Conservation (phyloP, 352 stramenopile genomes). For the Discostella stelligera region DNA sequence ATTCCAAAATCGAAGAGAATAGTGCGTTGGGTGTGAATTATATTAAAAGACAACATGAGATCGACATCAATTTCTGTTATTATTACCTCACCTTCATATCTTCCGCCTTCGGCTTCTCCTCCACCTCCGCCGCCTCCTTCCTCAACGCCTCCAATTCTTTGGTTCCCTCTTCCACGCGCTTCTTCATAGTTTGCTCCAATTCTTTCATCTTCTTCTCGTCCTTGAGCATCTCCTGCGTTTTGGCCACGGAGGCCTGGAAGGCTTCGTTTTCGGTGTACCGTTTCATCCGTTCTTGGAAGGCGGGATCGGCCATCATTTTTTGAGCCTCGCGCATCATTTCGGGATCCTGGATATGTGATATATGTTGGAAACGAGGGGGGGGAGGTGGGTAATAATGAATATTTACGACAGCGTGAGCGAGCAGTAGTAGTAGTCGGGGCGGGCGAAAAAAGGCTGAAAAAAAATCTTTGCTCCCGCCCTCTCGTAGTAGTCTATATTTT, state of each 20-base stretch:
- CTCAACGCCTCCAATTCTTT: conserved; percentile 64
- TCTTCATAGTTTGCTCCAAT: conserved; percentile 69
- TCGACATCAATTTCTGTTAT: neutral
- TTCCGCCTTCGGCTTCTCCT: conserved; percentile 32
- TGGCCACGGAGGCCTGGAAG: conserved; percentile 67
- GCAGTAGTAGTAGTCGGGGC: too few species aligned
- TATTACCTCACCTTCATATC: conserved; percentile 21
- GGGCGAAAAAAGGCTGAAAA: too few species aligned
- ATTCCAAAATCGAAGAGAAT: neutral
- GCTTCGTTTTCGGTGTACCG: conserved; percentile 61
- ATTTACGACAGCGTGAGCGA: too few species aligned
- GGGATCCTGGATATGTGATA: conserved; percentile 74
- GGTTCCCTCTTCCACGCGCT: conserved; percentile 58
- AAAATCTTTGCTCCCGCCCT: too few species aligned
- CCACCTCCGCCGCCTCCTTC: conserved; percentile 35
- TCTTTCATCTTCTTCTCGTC: conserved; percentile 75
- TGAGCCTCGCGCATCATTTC: conserved; percentile 81
- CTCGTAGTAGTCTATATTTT: too few species aligned
- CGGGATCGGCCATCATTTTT: conserved; percentile 78
- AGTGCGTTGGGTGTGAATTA: neutral
- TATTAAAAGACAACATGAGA: neutral
- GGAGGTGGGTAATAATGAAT: too few species aligned
- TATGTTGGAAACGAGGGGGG: too few species aligned
- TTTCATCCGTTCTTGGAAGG: conserved; percentile 78
- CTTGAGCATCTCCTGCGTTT: conserved; percentile 67